Base-by-base conservation (phyloP, 768 basidiomycete genomes). In the Strobilomyces echinocephalus region DNA sequence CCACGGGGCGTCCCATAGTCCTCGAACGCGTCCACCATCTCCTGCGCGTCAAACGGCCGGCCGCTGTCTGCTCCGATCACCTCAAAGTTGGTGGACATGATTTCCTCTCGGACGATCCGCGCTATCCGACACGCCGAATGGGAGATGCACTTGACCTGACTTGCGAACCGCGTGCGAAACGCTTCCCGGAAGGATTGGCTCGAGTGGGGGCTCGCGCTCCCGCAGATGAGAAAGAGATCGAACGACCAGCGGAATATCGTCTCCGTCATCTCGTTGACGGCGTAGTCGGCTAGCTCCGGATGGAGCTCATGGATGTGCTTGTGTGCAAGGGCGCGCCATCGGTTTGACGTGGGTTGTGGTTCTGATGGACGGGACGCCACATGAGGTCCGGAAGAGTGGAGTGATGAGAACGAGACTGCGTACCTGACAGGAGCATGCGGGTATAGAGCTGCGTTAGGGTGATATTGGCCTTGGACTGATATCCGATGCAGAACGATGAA, bases 41-140 rank as follows among this genome's bases (percentile, higher is more conserved):
- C 72, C 20, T 73, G 69, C 4, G 70, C 67, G 49, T 82, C 76
- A 60, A 81, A 85, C 11, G 68, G 12, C 16, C 73, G 72, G 3
- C 78, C 79, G 31, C 78, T 76, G 53, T 85, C 82, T 2, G 82
- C 78, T 18, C 81, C 76, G 38, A 85, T 68, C 34, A 89, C 77
- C 60, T 90, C 85, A 60, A 90, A 91, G 53, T 78, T 82, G 2
- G 87, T 85, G 3, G 84, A 86, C 74, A 91, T 79, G 61, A 88
- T 87, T 55, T 88, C 87, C 60, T 91, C 87, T 46, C 80, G 74
- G 34, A 80, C 78, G 38, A 87, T 80, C 46, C 75, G 78, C 11
- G 85, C 84, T 30, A 91, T 72, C 54, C 76, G 76, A 63, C 79
- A 79, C 20, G 83, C 84, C 0, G 84, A 75, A 49, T 77, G 79